Evolutionary conservation across 2,329 filamentous ascomycete genomes (phyloP).

Genomic region (Trichoderma cornu-damae): DNA sequence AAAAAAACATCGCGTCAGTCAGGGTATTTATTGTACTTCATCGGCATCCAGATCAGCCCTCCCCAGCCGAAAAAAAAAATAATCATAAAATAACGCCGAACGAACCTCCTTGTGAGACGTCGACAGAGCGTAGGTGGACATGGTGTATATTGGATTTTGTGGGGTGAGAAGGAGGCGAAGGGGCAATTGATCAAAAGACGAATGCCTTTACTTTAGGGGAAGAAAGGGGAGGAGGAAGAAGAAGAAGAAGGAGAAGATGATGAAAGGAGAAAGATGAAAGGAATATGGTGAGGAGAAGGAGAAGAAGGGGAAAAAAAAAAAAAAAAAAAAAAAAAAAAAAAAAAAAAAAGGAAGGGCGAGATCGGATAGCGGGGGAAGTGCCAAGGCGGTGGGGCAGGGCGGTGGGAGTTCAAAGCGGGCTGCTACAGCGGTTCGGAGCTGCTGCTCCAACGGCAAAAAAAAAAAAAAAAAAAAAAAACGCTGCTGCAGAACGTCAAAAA

Average conservation of each 20-base stretch:
- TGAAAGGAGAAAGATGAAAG: not conserved
- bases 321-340: slow-evolving; percentile 12
- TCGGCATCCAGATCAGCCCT: not conserved
- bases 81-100: slow-evolving; percentile 21
- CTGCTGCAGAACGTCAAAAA: too few species aligned
- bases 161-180: not conserved
- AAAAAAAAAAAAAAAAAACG: not conserved
- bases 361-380: slow-evolving; percentile 20
- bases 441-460: not conserved
- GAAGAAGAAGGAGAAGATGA: slow-evolving; percentile 1
- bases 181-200: not conserved
- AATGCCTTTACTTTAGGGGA: too few species aligned
- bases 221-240: not conserved
- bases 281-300: not conserved
- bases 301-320: slow-evolving; percentile 1
- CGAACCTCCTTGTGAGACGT: slow-evolving; percentile 51
- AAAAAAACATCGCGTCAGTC: slow-evolving; percentile 10
- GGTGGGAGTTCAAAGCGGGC: not conserved
- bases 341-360: slow-evolving; percentile 14
- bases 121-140: slow-evolving; percentile 48
- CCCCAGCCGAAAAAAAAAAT: not conserved
- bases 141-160: slow-evolving; percentile 37
- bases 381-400: slow-evolving; percentile 8
- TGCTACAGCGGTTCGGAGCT: not conserved
- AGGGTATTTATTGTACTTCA: slow-evolving; percentile 16